A percentile compares a stretch with the other conserved stretches of the same genome.
Conservation (phyloP, 208 protist species). For the Trypanosoma melophagium region DNA sequence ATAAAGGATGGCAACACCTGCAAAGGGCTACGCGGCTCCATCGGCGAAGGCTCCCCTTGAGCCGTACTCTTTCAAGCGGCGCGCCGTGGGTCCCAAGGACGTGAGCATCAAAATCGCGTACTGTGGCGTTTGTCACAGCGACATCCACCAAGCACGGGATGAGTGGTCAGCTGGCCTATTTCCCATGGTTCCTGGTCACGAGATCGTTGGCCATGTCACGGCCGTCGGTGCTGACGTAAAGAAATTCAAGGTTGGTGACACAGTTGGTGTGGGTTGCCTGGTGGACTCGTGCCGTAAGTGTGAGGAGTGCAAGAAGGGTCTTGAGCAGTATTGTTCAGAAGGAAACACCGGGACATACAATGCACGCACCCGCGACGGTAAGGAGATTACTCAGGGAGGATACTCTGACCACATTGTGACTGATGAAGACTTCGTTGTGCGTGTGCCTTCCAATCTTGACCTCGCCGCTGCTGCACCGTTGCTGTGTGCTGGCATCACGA, state of each 20-base stretch:
- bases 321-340: conserved; percentile 77
- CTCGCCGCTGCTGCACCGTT: conserved; percentile 70
- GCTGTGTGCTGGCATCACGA: conserved; percentile 90
- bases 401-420: conserved; percentile 78
- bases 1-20: conserved; percentile 47
- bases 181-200: conserved; percentile 83
- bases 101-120: conserved; percentile 62
- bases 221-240: conserved; percentile 63
- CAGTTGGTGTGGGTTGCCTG: conserved; percentile 86
- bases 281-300: conserved; percentile 85
- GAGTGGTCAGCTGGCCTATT: conserved; percentile 66
- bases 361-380: conserved; percentile 35
- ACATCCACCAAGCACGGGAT: conserved; percentile 69
- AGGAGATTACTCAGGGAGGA: conserved; percentile 47
- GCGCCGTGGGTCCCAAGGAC: conserved; percentile 48
- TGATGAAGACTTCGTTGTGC: conserved; percentile 59
- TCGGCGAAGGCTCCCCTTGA: conserved; percentile 40
- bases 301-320: conserved; percentile 54
- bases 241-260: conserved; percentile 78
- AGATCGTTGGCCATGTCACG: conserved; percentile 79
- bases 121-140: conserved; percentile 86
- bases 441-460: conserved; percentile 67
- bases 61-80: conserved; percentile 51
- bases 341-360: conserved; percentile 63
- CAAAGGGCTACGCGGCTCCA: conserved; percentile 45